These are phyloP conservation scores for Lentinula sp. DNA, from an alignment of 768 basidiomycete species.

Conservation along the genomic window DNA sequence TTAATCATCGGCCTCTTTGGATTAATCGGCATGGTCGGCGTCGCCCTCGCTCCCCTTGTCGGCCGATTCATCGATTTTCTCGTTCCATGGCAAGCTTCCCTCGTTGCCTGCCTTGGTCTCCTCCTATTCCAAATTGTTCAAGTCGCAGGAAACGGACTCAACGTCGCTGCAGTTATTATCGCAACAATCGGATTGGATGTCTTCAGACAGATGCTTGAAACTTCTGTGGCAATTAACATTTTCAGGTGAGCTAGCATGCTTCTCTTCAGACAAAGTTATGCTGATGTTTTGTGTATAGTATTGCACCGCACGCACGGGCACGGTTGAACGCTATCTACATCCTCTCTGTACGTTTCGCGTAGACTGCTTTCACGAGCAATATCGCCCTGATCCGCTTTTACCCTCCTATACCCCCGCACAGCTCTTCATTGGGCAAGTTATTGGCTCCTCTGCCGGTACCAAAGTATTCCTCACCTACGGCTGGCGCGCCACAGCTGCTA, in stretches of 20 bases:
- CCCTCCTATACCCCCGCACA: slow-evolving; percentile 10
- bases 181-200: slow-evolving; percentile 8
- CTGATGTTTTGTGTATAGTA: neutral
- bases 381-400: neutral
- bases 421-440: slow-evolving; percentile 54
- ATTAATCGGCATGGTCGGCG: slow-evolving; percentile 48
- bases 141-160: slow-evolving; percentile 62
- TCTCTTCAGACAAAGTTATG: neutral
- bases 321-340: slow-evolving; percentile 53
- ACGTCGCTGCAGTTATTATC: slow-evolving; percentile 58
- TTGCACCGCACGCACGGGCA: slow-evolving; percentile 1
- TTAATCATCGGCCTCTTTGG: slow-evolving; percentile 54
- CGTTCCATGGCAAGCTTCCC: slow-evolving; percentile 60
- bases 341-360: slow-evolving; percentile 9
- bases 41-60: slow-evolving; percentile 43
- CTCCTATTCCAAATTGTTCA: slow-evolving; percentile 57
- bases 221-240: slow-evolving; percentile 39
- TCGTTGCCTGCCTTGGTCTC: slow-evolving; percentile 44
- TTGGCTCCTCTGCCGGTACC: slow-evolving; percentile 52
- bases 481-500: slow-evolving; percentile 42
- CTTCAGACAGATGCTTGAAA: slow-evolving; percentile 41
- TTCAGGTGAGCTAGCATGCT: neutral
- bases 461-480: slow-evolving; percentile 45
- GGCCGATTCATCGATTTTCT: slow-evolving; percentile 50
- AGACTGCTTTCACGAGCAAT: neutral